Conservation (phyloP, 202 grass and related monocot species). For the Eragrostis tef region DNA sequence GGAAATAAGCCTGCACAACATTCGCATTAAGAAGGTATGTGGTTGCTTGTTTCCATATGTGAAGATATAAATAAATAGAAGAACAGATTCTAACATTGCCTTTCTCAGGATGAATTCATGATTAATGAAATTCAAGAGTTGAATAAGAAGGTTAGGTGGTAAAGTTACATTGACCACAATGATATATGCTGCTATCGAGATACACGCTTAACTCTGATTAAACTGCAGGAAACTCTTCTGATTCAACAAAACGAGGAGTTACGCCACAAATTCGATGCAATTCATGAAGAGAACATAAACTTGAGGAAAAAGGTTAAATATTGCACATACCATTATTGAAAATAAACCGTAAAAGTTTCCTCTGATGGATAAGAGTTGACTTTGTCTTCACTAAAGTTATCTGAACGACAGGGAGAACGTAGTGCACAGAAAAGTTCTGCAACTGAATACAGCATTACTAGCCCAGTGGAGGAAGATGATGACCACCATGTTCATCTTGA, state of each 20-base stretch:
- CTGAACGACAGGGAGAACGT: background rate
- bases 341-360: background rate
- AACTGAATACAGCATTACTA: background rate
- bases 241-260: background rate
- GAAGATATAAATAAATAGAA: background rate
- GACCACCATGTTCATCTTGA: background rate
- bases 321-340: background rate
- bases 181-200: background rate
- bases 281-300: background rate
- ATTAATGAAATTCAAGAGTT: conserved; percentile 55
- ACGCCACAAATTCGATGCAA: background rate
- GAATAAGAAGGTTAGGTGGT: conserved; percentile 51
- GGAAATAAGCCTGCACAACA: conserved; percentile 43
- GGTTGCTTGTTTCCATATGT: background rate
- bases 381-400: background rate
- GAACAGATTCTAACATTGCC: background rate
- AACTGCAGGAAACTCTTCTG: conserved; percentile 42
- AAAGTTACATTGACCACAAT: background rate
- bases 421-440: background rate
- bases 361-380: no score
- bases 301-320: background rate
- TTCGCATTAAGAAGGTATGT: conserved; percentile 66
- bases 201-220: background rate
- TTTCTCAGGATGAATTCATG: conserved; percentile 65
- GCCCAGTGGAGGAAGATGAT: background rate